Evolutionary conservation across 2,329 filamentous ascomycete species (phyloP).

Genomic region (Geoglossum cookeanum): DNA sequence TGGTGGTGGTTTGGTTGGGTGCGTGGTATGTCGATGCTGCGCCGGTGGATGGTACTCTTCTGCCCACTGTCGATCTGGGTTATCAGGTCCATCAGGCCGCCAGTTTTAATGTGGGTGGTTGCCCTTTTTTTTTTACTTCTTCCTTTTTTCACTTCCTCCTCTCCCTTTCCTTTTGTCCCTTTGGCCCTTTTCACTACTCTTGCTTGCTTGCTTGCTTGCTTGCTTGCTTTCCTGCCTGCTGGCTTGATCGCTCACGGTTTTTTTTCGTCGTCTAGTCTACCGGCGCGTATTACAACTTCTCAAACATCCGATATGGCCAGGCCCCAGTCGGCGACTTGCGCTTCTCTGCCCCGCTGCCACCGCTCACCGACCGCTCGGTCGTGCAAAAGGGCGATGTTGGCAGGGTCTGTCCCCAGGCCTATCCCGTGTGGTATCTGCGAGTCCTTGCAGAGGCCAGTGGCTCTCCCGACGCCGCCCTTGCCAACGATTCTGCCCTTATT

Average conservation of each 20-base stretch:
- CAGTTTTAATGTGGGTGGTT: background rate
- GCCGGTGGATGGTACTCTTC: background rate
- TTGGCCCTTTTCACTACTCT: background rate
- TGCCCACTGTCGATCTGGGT: background rate
- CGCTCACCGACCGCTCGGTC: constrained; percentile 25
- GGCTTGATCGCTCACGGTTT: background rate
- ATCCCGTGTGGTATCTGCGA: constrained; percentile 23
- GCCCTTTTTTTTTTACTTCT: background rate
- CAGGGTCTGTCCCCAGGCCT: constrained; percentile 26
- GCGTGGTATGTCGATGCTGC: background rate
- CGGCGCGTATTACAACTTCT: constrained; percentile 30
- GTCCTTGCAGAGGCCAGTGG: background rate
- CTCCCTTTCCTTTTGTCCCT: background rate
- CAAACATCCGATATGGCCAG: constrained; percentile 36
- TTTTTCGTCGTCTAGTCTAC: background rate
- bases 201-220: too few relatives aligned
- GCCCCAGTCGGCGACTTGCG: constrained; percentile 31
- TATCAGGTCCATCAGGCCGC: background rate
- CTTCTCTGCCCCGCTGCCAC: constrained; percentile 28
- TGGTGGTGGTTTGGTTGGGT: background rate
- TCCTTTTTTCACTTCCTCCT: background rate
- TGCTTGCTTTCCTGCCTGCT: too few relatives aligned
- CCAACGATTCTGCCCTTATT: background rate
- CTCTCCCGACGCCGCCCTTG: background rate
- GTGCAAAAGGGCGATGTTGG: constrained; percentile 22